Conservation (phyloP, 352 stramenopile genomes). For the Phytophthora foliorum region DNA sequence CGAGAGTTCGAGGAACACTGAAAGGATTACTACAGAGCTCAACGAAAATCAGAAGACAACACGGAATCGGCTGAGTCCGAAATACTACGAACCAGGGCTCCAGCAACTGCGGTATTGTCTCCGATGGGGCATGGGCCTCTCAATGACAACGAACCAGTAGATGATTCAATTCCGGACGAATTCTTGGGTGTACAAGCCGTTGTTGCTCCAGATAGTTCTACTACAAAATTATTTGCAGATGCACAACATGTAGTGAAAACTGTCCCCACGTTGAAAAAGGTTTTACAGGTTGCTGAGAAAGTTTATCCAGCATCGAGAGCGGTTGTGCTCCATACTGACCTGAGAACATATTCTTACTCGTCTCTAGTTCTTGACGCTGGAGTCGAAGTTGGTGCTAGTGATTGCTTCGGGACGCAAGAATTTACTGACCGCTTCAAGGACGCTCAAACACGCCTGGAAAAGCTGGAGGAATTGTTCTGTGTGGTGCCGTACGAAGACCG, state of each 20-base stretch:
- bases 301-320: neutral
- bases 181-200: neutral
- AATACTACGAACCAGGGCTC: neutral
- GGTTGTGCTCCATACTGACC: neutral
- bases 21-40: neutral
- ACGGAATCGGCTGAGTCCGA: neutral
- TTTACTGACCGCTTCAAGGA: neutral
- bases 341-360: neutral
- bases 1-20: neutral
- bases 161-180: neutral
- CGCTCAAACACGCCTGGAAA: neutral
- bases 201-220: neutral
- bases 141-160: neutral
- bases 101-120: neutral
- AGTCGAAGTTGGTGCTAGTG: neutral
- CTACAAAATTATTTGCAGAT: neutral
- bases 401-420: neutral
- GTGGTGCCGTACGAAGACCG: neutral
- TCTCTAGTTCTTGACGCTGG: neutral
- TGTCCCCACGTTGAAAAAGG: neutral
- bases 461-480: neutral
- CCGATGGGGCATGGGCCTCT: neutral
- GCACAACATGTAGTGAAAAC: neutral
- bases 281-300: neutral
- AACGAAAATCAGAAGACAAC: neutral